These are phyloP conservation scores for Paecilomyces fulvus DNA, from an alignment of 2,329 filamentous ascomycete species.

Conservation along the genomic window DNA sequence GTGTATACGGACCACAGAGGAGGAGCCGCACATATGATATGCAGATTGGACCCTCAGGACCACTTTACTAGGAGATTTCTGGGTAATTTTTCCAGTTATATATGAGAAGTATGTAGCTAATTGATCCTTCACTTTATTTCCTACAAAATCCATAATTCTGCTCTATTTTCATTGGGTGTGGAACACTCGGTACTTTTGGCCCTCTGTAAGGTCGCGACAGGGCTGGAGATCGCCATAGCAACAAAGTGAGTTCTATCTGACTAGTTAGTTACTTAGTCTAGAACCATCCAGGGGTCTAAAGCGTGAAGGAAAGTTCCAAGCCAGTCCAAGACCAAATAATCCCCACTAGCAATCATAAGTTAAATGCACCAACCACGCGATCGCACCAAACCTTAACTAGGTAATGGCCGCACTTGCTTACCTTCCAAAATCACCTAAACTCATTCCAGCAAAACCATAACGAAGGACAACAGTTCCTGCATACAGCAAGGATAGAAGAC, in stretches of 20 bases:
- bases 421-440: neutral
- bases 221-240: neutral
- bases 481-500: neutral
- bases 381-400: neutral
- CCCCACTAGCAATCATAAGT: neutral
- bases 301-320: neutral
- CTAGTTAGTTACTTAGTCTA: too few relatives aligned
- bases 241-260: neutral
- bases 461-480: neutral
- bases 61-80: neutral
- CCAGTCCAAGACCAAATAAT: neutral
- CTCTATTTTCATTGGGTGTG: neutral
- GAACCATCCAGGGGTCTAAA: neutral
- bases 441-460: neutral
- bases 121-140: neutral
- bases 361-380: neutral
- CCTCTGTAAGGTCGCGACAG: neutral
- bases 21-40: neutral
- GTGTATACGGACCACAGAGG: neutral
- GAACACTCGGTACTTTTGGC: neutral
- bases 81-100: neutral
- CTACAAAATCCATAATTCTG: neutral
- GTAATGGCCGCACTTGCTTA: neutral
- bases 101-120: neutral
- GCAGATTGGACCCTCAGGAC: neutral